phyloP scores from a whole-genome alignment of 257 asterid species.

The Sherardia arvensis region DNA sequence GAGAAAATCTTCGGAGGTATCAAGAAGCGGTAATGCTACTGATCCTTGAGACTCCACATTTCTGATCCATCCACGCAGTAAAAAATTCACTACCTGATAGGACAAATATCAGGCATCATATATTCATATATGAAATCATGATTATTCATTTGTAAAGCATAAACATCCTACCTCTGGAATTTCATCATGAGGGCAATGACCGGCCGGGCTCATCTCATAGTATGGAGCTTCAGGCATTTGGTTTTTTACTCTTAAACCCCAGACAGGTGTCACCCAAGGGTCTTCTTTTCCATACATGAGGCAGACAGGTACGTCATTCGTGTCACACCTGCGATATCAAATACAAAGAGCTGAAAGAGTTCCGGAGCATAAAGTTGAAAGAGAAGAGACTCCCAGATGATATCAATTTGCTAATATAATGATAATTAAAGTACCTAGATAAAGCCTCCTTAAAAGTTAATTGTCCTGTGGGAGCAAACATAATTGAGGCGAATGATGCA shows the following conservation, averaged over 20 bases:
- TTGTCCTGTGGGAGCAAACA: constrained; percentile 77
- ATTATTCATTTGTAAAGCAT: background rate
- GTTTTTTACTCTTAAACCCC: constrained; percentile 58
- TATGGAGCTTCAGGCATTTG: constrained; percentile 73
- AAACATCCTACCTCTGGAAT: constrained; percentile 72
- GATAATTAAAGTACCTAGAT: constrained; percentile 30
- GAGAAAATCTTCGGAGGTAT: constrained; percentile 25
- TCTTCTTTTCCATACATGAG: constrained; percentile 90
- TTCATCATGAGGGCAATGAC: constrained; percentile 99
- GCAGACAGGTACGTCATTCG: constrained; percentile 53
- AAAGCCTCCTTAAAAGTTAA: constrained; percentile 64
- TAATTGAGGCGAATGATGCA: constrained; percentile 81
- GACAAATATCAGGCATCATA: background rate
- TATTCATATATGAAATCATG: background rate
- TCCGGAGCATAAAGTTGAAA: constrained; percentile 1
- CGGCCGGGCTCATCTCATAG: constrained; percentile 90
- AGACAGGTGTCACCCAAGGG: constrained; percentile 89
- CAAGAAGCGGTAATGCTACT: constrained; percentile 53
- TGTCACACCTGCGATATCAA: constrained; percentile 46
- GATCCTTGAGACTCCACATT: constrained; percentile 59
- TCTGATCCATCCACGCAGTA: constrained; percentile 80
- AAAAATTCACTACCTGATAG: constrained; percentile 69
- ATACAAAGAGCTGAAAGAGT: background rate
- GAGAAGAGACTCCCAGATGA: background rate
- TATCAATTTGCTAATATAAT: background rate